Evolutionary conservation across 129 eudicot genomes (phyloP).

Genomic region (Helianthus annuus): HanXRQr2.0-SUNRISE NC_035447.2:98412213-98412712

Average conservation of each 20-base stretch:
- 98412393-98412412: slow-evolving; percentile 88
- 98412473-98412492: slow-evolving; percentile 65
- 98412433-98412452: slow-evolving; percentile 88
- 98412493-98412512: slow-evolving; percentile 77
- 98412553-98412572: slow-evolving; percentile 3
- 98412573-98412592: slow-evolving; percentile 25
- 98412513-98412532: slow-evolving; percentile 51
- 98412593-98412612: slow-evolving; percentile 39
- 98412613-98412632: slow-evolving; percentile 18
- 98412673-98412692: slow-evolving; percentile 41
- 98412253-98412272: not conserved
- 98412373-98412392: slow-evolving; percentile 47
- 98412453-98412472: slow-evolving; percentile 79
- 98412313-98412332: not conserved
- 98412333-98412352: not conserved
- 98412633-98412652: slow-evolving; percentile 32
- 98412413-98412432: slow-evolving; percentile 81
- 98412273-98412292: not conserved
- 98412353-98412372: slow-evolving; percentile 1
- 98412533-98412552: not conserved
- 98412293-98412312: not conserved
- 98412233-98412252: not conserved
- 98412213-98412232: not conserved
- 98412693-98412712: slow-evolving; percentile 32
- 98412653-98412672: slow-evolving; percentile 25